A percentile compares a stretch with the other conserved stretches of the same genome.
Evolutionary conservation across 2,329 filamentous ascomycete species (phyloP).

Genomic region (Ceratocystiopsis minuta): DNA sequence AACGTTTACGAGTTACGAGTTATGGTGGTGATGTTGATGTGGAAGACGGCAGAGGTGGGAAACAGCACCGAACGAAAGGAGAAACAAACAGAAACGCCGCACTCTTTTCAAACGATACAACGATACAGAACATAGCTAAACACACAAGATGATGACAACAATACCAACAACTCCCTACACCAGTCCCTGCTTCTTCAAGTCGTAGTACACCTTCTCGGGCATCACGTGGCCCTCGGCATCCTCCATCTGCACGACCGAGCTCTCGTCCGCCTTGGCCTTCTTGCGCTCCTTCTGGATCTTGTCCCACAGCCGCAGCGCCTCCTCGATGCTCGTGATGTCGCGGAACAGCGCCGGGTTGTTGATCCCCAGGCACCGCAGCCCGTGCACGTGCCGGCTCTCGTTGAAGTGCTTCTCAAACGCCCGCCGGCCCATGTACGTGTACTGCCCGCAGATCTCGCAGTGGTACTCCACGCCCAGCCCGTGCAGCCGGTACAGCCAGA

Average conservation of each 20-base stretch:
- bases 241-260: constrained; percentile 94
- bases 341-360: constrained; percentile 80
- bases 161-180: constrained; percentile 27
- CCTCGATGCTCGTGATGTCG: constrained; percentile 83
- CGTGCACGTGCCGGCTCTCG: constrained; percentile 81
- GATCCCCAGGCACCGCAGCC: constrained; percentile 83
- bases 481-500: constrained; percentile 96
- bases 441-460: constrained; percentile 74
- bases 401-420: constrained; percentile 99
- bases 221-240: constrained; percentile 95
- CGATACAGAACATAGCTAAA: too few relatives aligned
- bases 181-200: constrained; percentile 82
- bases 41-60: too few relatives aligned
- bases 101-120: too few relatives aligned
- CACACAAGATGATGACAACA: not conserved
- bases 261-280: constrained; percentile 55
- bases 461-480: constrained; percentile 86
- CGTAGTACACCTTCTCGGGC: constrained; percentile 95
- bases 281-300: constrained; percentile 81
- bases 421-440: constrained; percentile 36
- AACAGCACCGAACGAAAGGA: too few relatives aligned
- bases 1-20: too few relatives aligned
- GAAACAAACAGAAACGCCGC: too few relatives aligned
- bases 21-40: too few relatives aligned
- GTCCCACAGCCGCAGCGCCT: constrained; percentile 77